These are phyloP conservation scores for Paramyrothecium roridum DNA, from an alignment of 2,329 filamentous ascomycete species.

Conservation along the genomic window DNA sequence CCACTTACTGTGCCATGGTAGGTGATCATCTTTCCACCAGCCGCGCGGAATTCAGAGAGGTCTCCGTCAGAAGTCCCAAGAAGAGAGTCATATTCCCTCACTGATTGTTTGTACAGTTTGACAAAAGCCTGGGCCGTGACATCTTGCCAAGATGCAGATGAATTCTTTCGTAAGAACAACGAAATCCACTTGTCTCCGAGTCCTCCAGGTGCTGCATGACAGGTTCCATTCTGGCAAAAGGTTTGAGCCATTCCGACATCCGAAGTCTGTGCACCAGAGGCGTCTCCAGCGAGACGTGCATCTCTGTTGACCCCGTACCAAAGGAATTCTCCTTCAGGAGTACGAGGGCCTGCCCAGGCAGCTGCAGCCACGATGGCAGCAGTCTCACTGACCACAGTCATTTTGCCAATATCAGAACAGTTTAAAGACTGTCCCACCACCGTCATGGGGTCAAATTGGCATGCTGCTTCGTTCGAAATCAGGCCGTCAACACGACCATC, in stretches of 20 bases:
- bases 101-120: not conserved
- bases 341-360: not conserved
- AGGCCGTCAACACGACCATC: not conserved
- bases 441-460: not conserved
- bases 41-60: conserved; percentile 19
- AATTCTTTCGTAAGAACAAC: not conserved
- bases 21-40: conserved; percentile 35
- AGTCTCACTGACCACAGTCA: not conserved
- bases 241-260: not conserved
- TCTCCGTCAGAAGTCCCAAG: conserved; percentile 21
- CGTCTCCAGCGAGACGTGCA: not conserved
- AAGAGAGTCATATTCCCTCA: conserved; percentile 1
- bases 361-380: not conserved
- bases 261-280: not conserved
- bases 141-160: not conserved
- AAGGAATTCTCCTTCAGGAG: not conserved
- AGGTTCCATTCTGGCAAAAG: not conserved
- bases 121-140: conserved; percentile 2
- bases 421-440: not conserved
- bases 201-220: not conserved
- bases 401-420: not conserved
- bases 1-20: conserved; percentile 24
- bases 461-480: not conserved
- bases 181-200: not conserved
- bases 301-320: conserved; percentile 1